phyloP scores from a whole-genome alignment of 352 stramenopile species.

The Phytopythium aichiense region DNA sequence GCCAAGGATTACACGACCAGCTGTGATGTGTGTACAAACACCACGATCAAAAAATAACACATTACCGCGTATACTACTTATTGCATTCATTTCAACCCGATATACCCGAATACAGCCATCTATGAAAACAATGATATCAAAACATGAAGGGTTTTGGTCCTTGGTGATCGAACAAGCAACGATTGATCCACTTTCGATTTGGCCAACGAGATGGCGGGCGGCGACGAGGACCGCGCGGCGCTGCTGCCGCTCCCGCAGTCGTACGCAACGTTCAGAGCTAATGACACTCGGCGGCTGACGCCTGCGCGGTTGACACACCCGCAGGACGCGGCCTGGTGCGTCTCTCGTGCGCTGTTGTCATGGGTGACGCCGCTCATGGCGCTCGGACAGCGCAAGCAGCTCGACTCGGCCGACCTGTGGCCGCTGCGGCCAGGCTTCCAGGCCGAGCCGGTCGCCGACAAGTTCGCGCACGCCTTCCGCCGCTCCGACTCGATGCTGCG shows the following conservation, averaged over 20 bases:
- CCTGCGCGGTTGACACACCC: no score
- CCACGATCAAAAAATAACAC: no score
- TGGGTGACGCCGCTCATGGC: conserved; percentile 46
- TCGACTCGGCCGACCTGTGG: conserved; percentile 37
- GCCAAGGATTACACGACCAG: no score
- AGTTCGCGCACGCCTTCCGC: conserved; percentile 20
- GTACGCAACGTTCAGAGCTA: not conserved
- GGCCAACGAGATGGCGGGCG: not conserved
- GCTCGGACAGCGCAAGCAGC: conserved; percentile 33
- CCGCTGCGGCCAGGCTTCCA: conserved; percentile 25
- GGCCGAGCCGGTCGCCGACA: conserved; percentile 15
- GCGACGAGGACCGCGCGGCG: not conserved
- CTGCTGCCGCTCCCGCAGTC: no score
- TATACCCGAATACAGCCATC: no score
- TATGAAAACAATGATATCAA: no score
- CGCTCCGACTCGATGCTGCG: conserved; percentile 22
- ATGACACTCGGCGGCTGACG: no score
- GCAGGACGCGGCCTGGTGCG: conserved; percentile 16
- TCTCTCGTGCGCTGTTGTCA: conserved; percentile 30
- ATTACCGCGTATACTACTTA: no score
- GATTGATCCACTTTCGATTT: not conserved
- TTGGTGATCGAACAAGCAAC: no score
- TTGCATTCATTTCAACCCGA: no score
- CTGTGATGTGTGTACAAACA: no score
- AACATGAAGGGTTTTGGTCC: no score